Conservation (phyloP, 176 grass and related monocot species). For the Bolboschoenus planiculmis region DNA sequence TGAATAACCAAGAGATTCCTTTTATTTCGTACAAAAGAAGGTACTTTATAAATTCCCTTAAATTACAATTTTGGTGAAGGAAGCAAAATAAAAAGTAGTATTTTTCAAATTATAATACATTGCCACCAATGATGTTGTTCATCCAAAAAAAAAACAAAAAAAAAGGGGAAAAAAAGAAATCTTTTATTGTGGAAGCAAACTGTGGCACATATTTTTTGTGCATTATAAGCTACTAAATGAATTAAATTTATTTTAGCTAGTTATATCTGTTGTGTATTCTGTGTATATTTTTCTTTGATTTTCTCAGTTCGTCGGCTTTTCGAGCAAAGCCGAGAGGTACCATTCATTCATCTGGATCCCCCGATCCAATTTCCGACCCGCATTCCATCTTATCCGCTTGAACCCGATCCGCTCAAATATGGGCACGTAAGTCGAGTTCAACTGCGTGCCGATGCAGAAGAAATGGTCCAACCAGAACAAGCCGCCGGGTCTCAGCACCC, state of each 20-base stretch:
- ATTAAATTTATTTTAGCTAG: background rate
- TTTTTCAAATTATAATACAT: background rate
- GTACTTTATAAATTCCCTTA: background rate
- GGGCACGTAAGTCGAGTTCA: conserved; percentile 35
- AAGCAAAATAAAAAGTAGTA: background rate
- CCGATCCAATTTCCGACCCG: conserved; percentile 30
- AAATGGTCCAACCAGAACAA: conserved; percentile 61
- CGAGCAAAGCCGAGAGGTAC: conserved; percentile 39
- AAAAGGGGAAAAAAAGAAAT: background rate
- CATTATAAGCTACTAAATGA: background rate
- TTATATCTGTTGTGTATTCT: background rate
- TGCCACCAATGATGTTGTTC: background rate
- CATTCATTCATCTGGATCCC: conserved; percentile 34
- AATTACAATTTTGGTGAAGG: background rate
- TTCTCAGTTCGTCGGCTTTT: conserved; percentile 35
- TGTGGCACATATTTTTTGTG: background rate
- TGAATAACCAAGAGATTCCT: background rate
- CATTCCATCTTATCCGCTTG: conserved; percentile 30
- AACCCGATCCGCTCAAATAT: conserved; percentile 35
- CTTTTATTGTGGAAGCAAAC: background rate
- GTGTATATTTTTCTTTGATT: background rate
- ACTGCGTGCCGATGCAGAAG: conserved; percentile 30
- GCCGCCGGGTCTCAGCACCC: conserved; percentile 49
- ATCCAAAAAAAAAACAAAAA: background rate
- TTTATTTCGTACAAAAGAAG: background rate